Conservation (phyloP, 345 rosid species). For the Turritis glabra region DNA sequence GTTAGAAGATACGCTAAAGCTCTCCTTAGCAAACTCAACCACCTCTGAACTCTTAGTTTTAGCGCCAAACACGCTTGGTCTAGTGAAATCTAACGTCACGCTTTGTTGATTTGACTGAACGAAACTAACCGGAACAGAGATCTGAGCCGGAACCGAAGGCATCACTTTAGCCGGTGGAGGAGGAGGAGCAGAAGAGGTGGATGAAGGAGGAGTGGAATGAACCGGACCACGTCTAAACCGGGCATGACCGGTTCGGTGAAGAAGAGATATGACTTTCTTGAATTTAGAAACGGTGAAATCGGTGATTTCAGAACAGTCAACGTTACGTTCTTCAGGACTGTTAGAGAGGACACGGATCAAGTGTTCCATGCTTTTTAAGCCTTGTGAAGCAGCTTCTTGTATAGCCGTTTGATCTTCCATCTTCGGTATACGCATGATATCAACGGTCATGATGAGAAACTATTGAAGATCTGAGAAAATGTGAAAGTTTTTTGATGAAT, state of each 20-base stretch:
- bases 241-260: conserved; percentile 83
- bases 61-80: conserved; percentile 47
- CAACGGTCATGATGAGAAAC: conserved; percentile 53
- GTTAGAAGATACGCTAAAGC: conserved; percentile 65
- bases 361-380: conserved; percentile 78
- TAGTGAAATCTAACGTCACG: conserved; percentile 77
- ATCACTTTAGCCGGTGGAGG: background rate
- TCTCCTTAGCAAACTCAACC: conserved; percentile 68
- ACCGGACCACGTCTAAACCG: conserved; percentile 80
- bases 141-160: conserved; percentile 13
- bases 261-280: conserved; percentile 66
- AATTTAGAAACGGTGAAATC: conserved; percentile 75
- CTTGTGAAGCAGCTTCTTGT: conserved; percentile 82
- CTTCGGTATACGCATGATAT: conserved; percentile 52
- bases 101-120: conserved; percentile 50
- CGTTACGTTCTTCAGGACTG: conserved; percentile 40
- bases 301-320: conserved; percentile 61
- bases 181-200: conserved; percentile 25
- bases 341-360: conserved; percentile 62
- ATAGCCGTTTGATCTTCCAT: conserved; percentile 76
- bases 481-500: background rate
- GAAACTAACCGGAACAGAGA: conserved; percentile 38
- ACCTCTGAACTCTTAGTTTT: conserved; percentile 42
- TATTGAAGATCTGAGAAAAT: conserved; percentile 2
- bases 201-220: conserved; percentile 41